Percentiles rank a stretch among this genome's conserved stretches.
Evolutionary conservation across 345 rosid genomes (phyloP).

Genomic region (Syzygium aqueum): DNA sequence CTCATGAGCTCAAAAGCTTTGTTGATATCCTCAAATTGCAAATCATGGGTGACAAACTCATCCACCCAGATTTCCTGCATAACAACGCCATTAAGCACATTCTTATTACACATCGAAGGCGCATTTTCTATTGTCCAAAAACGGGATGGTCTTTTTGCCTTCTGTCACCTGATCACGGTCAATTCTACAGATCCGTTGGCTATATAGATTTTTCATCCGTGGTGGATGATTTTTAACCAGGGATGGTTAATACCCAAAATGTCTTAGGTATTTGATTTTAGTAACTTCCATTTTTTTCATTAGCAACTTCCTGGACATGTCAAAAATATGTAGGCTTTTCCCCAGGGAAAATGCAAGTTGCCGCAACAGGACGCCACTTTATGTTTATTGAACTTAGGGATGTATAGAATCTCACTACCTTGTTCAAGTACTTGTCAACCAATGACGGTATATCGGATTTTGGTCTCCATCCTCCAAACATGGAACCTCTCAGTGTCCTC

Average conservation of each 20-base stretch:
- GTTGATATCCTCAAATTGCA: constrained; percentile 65
- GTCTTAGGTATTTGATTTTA: neutral
- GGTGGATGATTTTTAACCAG: neutral
- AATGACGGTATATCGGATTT: constrained; percentile 79
- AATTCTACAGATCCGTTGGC: neutral
- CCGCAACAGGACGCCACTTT: neutral
- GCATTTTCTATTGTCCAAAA: too few species aligned
- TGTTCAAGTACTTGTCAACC: constrained; percentile 65
- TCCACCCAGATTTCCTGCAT: constrained; percentile 70
- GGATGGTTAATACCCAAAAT: neutral
- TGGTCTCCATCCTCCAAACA: constrained; percentile 89
- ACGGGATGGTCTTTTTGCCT: neutral
- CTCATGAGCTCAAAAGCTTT: constrained; percentile 71
- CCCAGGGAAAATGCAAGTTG: neutral
- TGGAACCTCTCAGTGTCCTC: constrained; percentile 68
- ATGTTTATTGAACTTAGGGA: neutral
- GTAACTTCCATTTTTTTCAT: neutral
- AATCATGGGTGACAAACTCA: constrained; percentile 62
- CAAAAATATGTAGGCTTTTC: neutral
- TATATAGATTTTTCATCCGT: neutral
- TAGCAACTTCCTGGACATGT: neutral
- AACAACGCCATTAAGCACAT: neutral
- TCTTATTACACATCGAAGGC: neutral
- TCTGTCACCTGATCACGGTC: neutral
- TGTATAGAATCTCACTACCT: constrained; percentile 16